Base-by-base conservation (phyloP, 2,329 filamentous ascomycete genomes). In the Teratosphaeria pseudoeucalypti region DNA sequence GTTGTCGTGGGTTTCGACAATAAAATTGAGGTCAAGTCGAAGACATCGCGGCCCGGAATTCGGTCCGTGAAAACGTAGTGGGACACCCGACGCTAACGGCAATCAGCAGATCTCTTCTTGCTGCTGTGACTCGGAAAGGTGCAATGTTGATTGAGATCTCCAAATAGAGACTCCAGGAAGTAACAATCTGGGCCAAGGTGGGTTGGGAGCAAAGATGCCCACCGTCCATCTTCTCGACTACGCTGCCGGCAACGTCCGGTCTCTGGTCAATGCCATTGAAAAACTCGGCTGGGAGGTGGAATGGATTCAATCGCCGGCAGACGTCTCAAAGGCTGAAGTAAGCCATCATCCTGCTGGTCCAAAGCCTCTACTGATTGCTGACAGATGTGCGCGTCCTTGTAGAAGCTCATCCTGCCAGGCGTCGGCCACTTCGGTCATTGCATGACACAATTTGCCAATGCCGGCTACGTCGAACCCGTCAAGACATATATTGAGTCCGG, bases 341-440 rank as follows among this genome's bases (percentile, higher is more conserved):
- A 60, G 65, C 54, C 1, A 12, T 11, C 9, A 32, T 7, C 1
- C 2, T 11, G 10, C 9, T 14, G 6, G 11, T 3, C 32, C 2
- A 54, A 29, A 34, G 16, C 47, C 56, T 37, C 59, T 58, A 60
- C 71, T 72, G 70, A 73, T 70, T 27, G 65, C 69, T 72, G 66
- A 72, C 65, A 70, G 63, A 61, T 39, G 16, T 6, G 11, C 57
- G 34, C 26, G 23, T 43, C 60, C 9, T 58, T 59, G 60, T 73
- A 95, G 87, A 95, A 87, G 82, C 84, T 99, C 68, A 96, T 99
- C 65, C 83, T 99, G 29, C 94, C 94, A 5, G 94, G 94, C 61
- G 94, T 99, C 63, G 94, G 94, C 67, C 92, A 99, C 80, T 99
- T 97, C 70, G 94, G 94, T 62, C 91, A 99, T 79, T 99, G 94